Evolutionary conservation across 352 stramenopile species (phyloP), one percentile per base, ranked within the genome.

Genomic region (Phytophthora melonis): DNA sequence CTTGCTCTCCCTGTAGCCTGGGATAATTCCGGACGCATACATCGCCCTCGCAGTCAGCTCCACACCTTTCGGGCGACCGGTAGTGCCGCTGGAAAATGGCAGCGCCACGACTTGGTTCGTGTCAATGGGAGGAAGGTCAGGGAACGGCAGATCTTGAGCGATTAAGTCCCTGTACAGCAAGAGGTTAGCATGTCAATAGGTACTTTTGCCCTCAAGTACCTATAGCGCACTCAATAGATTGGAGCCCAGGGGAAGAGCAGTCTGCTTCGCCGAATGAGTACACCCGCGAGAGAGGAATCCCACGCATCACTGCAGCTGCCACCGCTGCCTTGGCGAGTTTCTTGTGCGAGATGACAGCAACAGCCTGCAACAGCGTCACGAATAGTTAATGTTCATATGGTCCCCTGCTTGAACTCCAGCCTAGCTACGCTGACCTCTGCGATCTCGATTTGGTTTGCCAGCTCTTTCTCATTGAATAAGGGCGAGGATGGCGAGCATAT

Each of bases 71-170:
- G 93, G 91, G 0, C 83, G 63, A 16, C 93, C 93, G 7, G 95
- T 98, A 1, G 94, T 98, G 30, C 95, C 95, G 54, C 84, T 97
- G 14, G 92, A 98, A 72, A 98, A 98, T 3, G 96, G 95, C 6
- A 99, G 54, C 27, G 58, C 63, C 61, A 77, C 70, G 3, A 77
- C 55, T 57, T 77, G 63, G 49, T 68, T 52, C 19, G 64, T 52
- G 36, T 73, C 53, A 32, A 77, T 73, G 4, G 52, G 59, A 0
- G 70, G 70, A 9, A 70, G 57, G 25, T 66, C 52, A 1, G 64
- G 70, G 30, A 77, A 68, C 21, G 64, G 58, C 47, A 72, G 23
- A 11, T 63, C 43, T 39, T 66, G 43, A 9, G 50, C 54, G 3
- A 81, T 71, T 3, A 84, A 27, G 23, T 55, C 45, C 36, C 64